Percentiles rank a stretch among this genome's conserved stretches.
phyloP scores from a whole-genome alignment of 805 yeast genomes.

The Candida saitoana region DNA sequence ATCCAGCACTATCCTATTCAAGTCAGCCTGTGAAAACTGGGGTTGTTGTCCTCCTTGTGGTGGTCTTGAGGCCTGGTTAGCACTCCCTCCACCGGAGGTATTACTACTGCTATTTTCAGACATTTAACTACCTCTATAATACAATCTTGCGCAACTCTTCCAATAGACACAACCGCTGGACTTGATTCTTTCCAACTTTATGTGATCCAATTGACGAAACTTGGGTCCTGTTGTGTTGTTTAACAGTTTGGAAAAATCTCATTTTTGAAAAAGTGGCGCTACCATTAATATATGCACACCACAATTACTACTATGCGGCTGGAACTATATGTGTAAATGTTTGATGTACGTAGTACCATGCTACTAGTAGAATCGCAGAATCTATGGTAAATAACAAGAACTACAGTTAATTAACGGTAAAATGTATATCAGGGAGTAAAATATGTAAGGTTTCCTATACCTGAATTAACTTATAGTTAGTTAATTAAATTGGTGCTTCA shows the following conservation, averaged over 20 bases:
- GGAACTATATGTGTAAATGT: too few relatives aligned
- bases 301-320: too few relatives aligned
- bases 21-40: slow-evolving; percentile 75
- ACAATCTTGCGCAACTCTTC: background rate
- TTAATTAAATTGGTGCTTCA: too few relatives aligned
- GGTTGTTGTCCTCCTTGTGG: slow-evolving; percentile 25
- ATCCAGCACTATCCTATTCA: slow-evolving; percentile 88
- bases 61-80: slow-evolving; percentile 2
- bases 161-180: background rate
- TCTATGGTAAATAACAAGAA: too few relatives aligned
- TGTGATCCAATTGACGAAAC: too few relatives aligned
- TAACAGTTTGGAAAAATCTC: background rate
- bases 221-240: background rate
- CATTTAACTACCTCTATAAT: slow-evolving; percentile 2
- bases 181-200: background rate
- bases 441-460: too few relatives aligned
- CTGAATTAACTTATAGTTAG: too few relatives aligned
- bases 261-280: background rate
- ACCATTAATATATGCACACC: too few relatives aligned
- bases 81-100: background rate
- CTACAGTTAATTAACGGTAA: too few relatives aligned
- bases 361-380: too few relatives aligned
- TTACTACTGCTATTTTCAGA: slow-evolving; percentile 3
- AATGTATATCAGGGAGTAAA: too few relatives aligned
- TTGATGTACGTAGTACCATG: too few relatives aligned